Conservation (phyloP, 345 rosid genomes). For the Citrus glauca region DNA sequence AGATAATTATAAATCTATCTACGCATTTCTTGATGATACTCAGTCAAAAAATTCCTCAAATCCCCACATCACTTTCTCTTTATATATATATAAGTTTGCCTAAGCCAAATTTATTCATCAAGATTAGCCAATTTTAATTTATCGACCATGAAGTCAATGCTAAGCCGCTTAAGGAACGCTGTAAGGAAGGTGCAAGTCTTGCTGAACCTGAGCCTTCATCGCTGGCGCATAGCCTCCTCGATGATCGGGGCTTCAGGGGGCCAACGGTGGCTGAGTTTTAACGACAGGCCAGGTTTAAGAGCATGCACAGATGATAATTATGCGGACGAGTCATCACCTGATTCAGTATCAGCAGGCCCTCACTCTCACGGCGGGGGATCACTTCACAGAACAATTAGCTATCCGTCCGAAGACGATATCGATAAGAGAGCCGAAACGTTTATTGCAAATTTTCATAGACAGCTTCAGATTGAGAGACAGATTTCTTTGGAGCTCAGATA, state of each 20-base stretch:
- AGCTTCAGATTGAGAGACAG: slow-evolving; percentile 82
- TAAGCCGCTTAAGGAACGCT: slow-evolving; percentile 55
- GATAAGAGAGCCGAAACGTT: slow-evolving; percentile 71
- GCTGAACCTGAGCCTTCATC: slow-evolving; percentile 37
- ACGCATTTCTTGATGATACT: background rate
- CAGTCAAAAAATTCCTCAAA: background rate
- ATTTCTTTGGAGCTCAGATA: slow-evolving; percentile 64
- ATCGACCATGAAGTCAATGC: slow-evolving; percentile 16
- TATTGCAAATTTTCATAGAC: slow-evolving; percentile 69
- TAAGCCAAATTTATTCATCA: no score
- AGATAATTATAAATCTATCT: no score
- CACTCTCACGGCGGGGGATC: slow-evolving; percentile 12
- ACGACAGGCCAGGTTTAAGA: slow-evolving; percentile 53
- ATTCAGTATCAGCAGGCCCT: slow-evolving; percentile 20
- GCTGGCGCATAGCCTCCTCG: slow-evolving; percentile 53
- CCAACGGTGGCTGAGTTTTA: slow-evolving; percentile 49
- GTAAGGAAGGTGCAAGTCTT: slow-evolving; percentile 67
- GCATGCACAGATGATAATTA: slow-evolving; percentile 31
- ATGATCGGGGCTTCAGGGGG: slow-evolving; percentile 35
- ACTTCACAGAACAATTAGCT: slow-evolving; percentile 49
- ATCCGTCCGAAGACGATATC: slow-evolving; percentile 57
- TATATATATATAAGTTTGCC: no score
- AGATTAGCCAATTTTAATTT: no score
- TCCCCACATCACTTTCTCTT: background rate
- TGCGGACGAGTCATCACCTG: background rate